These are phyloP conservation scores for Neohortaea acidophila DNA, from an alignment of 495 filamentous ascomycete genomes.

Conservation along the genomic window DNA sequence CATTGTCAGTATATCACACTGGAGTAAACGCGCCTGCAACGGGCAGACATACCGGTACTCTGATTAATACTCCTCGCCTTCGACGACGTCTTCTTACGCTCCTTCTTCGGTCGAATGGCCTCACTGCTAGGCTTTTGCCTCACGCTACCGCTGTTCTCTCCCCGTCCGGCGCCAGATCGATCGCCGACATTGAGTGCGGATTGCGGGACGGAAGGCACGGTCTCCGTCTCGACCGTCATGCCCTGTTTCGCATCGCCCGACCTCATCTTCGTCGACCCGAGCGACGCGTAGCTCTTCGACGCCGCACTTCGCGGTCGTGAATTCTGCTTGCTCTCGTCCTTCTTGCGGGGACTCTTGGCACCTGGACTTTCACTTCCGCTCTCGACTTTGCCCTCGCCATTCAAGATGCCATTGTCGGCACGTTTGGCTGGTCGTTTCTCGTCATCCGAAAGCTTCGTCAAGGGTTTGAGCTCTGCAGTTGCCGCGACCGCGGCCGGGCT, in stretches of 20 bases:
- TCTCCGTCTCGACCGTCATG: constrained; percentile 98
- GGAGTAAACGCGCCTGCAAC: not conserved
- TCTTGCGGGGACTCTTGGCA: constrained; percentile 24
- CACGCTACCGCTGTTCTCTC: constrained; percentile 53
- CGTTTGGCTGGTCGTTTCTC: constrained; percentile 31
- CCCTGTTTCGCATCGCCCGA: constrained; percentile 62
- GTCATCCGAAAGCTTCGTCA: constrained; percentile 29
- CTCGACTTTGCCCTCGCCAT: constrained; percentile 29
- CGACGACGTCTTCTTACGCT: constrained; percentile 63
- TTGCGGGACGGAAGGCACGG: constrained; percentile 80
- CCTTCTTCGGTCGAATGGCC: constrained; percentile 82
- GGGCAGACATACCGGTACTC: constrained; percentile 49
- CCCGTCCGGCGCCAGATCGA: constrained; percentile 37
- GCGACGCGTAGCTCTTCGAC: constrained; percentile 26
- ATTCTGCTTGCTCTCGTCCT: constrained; percentile 17
- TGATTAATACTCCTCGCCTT: constrained; percentile 57
- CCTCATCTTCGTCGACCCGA: constrained; percentile 34
- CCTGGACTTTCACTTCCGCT: constrained; percentile 49
- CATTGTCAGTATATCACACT: not conserved
- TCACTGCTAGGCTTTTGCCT: constrained; percentile 79
- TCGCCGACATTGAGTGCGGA: constrained; percentile 61
- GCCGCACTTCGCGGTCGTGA: constrained; percentile 19
- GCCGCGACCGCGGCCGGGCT: constrained; percentile 11
- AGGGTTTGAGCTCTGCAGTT: constrained; percentile 15
- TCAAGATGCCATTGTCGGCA: constrained; percentile 20